Conservation (phyloP, 495 filamentous ascomycete genomes). For the Podospora comata region DNA sequence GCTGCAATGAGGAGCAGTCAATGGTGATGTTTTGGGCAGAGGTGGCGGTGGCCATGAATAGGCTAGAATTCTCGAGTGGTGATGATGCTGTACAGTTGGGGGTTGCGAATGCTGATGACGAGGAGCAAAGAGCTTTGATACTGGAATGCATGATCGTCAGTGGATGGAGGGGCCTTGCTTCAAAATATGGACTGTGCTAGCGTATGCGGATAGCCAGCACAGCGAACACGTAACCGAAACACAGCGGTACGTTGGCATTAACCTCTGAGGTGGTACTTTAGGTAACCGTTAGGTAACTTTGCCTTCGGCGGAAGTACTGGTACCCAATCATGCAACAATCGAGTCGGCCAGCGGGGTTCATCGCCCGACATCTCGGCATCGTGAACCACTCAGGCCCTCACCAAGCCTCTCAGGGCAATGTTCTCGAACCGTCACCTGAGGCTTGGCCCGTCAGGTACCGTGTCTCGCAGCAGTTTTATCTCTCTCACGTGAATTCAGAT, state of each 20-base stretch:
- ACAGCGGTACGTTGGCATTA: constrained; percentile 15
- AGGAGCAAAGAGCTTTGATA: background rate
- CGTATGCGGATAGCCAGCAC: background rate
- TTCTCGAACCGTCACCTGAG: background rate
- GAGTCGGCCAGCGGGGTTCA: background rate
- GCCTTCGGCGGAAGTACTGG: background rate
- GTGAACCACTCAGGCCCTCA: background rate
- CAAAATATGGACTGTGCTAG: background rate
- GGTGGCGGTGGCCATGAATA: constrained; percentile 3
- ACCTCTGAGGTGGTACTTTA: constrained; percentile 9
- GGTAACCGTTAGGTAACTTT: constrained; percentile 21
- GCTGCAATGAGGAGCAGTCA: background rate
- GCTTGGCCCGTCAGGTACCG: background rate
- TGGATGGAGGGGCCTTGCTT: background rate
- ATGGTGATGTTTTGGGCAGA: background rate
- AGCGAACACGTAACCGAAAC: constrained; percentile 12
- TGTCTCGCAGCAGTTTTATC: too few species aligned
- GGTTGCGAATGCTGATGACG: constrained; percentile 2
- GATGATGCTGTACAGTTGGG: background rate
- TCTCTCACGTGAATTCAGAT: background rate
- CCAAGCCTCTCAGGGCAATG: background rate
- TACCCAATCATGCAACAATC: background rate
- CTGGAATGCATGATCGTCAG: background rate
- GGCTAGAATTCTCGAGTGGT: background rate
- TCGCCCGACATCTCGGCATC: constrained; percentile 1